phyloP scores from a whole-genome alignment of 345 rosid species.

The Garcia nutans region DNA sequence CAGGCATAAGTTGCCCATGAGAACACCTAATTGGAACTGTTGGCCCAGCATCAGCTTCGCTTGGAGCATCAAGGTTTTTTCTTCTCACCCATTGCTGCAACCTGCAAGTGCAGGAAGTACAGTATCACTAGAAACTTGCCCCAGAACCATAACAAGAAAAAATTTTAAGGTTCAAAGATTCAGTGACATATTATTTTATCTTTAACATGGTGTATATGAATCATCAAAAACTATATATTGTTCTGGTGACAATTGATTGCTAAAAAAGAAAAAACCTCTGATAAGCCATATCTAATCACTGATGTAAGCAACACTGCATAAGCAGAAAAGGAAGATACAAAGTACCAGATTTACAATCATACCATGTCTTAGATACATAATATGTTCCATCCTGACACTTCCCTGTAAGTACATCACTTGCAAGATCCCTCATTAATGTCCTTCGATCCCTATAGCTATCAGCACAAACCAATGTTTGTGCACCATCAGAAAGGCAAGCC shows the following conservation, averaged over 20 bases:
- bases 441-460: conserved; percentile 94
- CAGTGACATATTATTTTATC: neutral
- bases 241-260: neutral
- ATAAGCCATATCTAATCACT: conserved; percentile 2
- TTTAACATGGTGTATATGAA: neutral
- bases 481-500: conserved; percentile 76
- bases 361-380: conserved; percentile 83
- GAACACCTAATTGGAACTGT: conserved; percentile 67
- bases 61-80: conserved; percentile 85
- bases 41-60: conserved; percentile 90
- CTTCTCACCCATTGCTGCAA: conserved; percentile 94
- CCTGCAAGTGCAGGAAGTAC: conserved; percentile 44
- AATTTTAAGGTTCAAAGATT: neutral
- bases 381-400: conserved; percentile 66
- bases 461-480: conserved; percentile 61
- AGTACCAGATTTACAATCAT: conserved; percentile 29
- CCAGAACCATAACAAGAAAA: neutral
- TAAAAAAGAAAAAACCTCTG: neutral
- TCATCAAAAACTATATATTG: neutral
- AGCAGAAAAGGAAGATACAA: neutral
- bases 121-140: conserved; percentile 11
- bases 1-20: conserved; percentile 83
- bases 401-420: conserved; percentile 57
- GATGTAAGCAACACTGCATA: conserved; percentile 13
- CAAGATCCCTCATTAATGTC: conserved; percentile 69